Evolutionary conservation across 73 alveolate species (phyloP).

Genomic region (Tetrahymena borealis): DNA sequence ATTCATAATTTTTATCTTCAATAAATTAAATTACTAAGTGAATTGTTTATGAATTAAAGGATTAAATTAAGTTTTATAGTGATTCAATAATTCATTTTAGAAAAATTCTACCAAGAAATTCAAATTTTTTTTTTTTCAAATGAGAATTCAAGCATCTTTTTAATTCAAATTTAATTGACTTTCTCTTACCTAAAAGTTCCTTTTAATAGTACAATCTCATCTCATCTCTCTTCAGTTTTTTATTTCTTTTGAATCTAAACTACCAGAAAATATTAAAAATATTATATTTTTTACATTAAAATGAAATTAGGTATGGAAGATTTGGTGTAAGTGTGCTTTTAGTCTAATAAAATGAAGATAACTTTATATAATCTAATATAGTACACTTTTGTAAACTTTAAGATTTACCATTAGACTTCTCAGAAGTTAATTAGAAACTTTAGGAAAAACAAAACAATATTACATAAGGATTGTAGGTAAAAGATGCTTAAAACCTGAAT

Average conservation of each 20-base stretch:
- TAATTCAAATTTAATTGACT: no score
- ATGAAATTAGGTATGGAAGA: slow-evolving; percentile 11
- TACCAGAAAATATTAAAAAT: not conserved
- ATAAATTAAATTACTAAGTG: no score
- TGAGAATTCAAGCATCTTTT: no score
- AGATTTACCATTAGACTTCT: not conserved
- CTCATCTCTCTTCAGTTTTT: not conserved
- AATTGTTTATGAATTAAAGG: no score
- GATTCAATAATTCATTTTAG: no score
- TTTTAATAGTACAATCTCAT: not conserved
- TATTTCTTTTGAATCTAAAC: not conserved
- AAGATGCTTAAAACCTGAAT: not conserved
- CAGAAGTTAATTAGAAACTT: not conserved
- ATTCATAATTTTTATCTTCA: no score
- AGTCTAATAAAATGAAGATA: not conserved
- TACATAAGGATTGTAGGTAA: slow-evolving; percentile 11
- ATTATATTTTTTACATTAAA: not conserved
- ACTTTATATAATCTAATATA: not conserved
- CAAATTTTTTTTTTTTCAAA: no score
- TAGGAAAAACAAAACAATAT: not conserved
- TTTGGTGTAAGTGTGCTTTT: slow-evolving; percentile 15
- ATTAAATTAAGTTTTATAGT: no score
- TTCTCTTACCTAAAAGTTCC: no score
- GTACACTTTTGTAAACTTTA: not conserved
- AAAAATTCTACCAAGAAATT: no score